A percentile compares a stretch with the other conserved stretches of the same genome.
These are phyloP conservation scores for Barnettozyma sp. DNA, from an alignment of 805 yeast species.

Conservation along the genomic window DNA sequence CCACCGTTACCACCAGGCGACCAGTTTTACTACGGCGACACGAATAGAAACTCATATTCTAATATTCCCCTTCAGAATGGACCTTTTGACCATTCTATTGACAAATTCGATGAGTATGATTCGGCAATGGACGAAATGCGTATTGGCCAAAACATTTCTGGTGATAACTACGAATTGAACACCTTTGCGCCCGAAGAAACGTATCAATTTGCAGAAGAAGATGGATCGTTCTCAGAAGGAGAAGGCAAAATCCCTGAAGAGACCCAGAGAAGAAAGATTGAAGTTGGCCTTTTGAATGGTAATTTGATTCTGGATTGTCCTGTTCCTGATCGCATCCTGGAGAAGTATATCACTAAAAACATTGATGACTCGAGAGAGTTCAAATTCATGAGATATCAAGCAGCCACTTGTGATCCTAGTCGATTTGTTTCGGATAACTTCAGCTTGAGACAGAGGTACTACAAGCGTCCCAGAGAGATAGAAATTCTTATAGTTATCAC, in stretches of 20 bases:
- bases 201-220: constrained; percentile 30
- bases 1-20: constrained; percentile 7
- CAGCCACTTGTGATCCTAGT: constrained; percentile 87
- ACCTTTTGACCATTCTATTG: constrained; percentile 13
- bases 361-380: constrained; percentile 51
- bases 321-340: constrained; percentile 61
- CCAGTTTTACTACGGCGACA: constrained; percentile 9
- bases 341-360: constrained; percentile 39
- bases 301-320: constrained; percentile 86
- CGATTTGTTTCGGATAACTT: constrained; percentile 56
- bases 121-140: constrained; percentile 34
- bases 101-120: constrained; percentile 7
- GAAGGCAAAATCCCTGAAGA: constrained; percentile 33
- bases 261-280: constrained; percentile 35
- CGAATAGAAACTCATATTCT: constrained; percentile 3
- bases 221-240: too few species aligned
- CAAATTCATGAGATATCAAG: constrained; percentile 86
- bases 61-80: constrained; percentile 4
- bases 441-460: constrained; percentile 77
- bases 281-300: constrained; percentile 42
- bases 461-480: constrained; percentile 70
- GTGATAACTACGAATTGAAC: constrained; percentile 25
- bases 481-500: constrained; percentile 84
- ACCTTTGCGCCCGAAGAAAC: constrained; percentile 18
- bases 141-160: constrained; percentile 16